Evolutionary conservation across 352 stramenopile genomes (phyloP).

Genomic region (Nothophytophthora sp.): DNA sequence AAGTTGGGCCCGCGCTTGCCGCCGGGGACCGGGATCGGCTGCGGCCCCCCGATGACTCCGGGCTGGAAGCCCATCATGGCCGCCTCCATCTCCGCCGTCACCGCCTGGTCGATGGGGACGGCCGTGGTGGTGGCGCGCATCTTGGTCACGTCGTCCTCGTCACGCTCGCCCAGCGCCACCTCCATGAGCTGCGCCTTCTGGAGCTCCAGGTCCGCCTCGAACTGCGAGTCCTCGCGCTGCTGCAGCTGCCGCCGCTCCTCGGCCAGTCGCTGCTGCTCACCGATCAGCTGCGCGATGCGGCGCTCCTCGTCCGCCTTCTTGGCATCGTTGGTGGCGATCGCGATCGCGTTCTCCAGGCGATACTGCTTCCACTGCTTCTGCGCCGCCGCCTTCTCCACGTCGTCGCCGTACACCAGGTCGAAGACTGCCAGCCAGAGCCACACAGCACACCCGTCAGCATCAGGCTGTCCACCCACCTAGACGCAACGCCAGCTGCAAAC

Average conservation of each 20-base stretch:
- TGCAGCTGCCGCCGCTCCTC: constrained; percentile 80
- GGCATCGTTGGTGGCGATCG: constrained; percentile 84
- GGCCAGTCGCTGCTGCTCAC: constrained; percentile 79
- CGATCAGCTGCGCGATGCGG: constrained; percentile 82
- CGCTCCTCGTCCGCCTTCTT: constrained; percentile 88
- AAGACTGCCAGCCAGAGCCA: constrained; percentile 54
- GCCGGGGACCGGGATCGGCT: constrained; percentile 75
- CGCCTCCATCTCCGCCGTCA: constrained; percentile 88
- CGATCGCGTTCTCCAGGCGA: constrained; percentile 76
- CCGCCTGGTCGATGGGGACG: constrained; percentile 83
- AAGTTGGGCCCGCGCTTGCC: constrained; percentile 82
- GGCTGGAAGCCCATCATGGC: constrained; percentile 90
- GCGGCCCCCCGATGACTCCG: constrained; percentile 65
- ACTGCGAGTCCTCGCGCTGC: constrained; percentile 78
- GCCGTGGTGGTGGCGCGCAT: constrained; percentile 77
- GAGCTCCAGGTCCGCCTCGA: constrained; percentile 76
- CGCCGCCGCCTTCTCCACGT: constrained; percentile 63
- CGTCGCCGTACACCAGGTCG: constrained; percentile 80
- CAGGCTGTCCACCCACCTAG: neutral
- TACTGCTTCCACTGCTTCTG: constrained; percentile 90
- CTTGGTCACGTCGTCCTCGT: constrained; percentile 77
- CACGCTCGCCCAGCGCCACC: constrained; percentile 79
- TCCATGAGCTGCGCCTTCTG: constrained; percentile 88
- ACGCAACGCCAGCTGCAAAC: constrained; percentile 2
- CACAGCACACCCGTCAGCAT: constrained; percentile 5